A percentile compares a stretch with the other conserved stretches of the same genome.
Evolutionary conservation across 805 yeast species (phyloP).

Genomic region (Candida sonorensis): DNA sequence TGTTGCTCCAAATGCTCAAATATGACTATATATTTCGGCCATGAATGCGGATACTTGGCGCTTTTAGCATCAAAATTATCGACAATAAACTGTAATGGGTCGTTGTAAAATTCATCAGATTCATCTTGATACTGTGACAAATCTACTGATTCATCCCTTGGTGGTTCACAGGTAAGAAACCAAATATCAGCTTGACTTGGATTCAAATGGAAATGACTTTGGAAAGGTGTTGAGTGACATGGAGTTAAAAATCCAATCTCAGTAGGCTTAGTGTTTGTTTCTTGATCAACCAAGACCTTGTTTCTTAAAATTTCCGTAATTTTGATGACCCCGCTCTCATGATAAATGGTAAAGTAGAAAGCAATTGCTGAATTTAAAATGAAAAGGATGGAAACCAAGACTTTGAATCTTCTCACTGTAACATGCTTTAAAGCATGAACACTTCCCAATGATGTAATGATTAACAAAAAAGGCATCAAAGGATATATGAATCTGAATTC

Average conservation of each 20-base stretch:
- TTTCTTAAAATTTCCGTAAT: slow-evolving; percentile 49
- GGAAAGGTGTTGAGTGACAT: slow-evolving; percentile 97
- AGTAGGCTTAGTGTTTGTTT: slow-evolving; percentile 26
- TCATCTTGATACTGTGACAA: slow-evolving; percentile 65
- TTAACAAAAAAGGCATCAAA: slow-evolving; percentile 64
- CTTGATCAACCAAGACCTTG: slow-evolving; percentile 7
- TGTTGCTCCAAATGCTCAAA: slow-evolving; percentile 57
- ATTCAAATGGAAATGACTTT: slow-evolving; percentile 65
- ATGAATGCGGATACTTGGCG: slow-evolving; percentile 31
- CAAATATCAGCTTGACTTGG: slow-evolving; percentile 42
- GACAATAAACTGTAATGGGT: slow-evolving; percentile 54
- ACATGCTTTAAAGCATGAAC: too few relatives aligned
- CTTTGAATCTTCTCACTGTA: slow-evolving; percentile 6
- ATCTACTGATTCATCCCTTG: too few relatives aligned
- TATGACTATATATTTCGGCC: slow-evolving; percentile 73
- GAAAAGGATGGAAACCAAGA: slow-evolving; percentile 5
- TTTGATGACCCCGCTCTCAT: slow-evolving; percentile 82
- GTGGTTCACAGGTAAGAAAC: slow-evolving; percentile 92
- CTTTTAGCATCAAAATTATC: slow-evolving; percentile 30
- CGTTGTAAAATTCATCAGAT: slow-evolving; percentile 73
- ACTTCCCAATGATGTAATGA: slow-evolving; percentile 40
- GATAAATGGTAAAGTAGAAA: slow-evolving; percentile 47
- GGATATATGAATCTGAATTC: slow-evolving; percentile 90
- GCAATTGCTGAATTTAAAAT: slow-evolving; percentile 10
- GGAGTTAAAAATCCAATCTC: slow-evolving; percentile 85